These are phyloP conservation scores for Cladosporium cucumerinum DNA, from an alignment of 2,329 filamentous ascomycete species.

Conservation along the genomic window DNA sequence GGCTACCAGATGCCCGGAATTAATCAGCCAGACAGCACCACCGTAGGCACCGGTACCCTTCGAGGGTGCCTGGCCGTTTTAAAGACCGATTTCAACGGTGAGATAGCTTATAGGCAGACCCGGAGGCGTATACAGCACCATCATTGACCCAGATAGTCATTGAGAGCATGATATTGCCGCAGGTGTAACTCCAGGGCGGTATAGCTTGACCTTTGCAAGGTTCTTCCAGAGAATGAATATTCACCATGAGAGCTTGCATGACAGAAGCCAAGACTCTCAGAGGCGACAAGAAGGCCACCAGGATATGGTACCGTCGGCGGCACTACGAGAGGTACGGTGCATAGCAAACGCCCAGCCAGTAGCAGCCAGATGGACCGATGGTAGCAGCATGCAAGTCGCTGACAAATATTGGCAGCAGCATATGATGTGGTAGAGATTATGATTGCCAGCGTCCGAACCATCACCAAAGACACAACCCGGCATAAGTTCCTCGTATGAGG, in stretches of 20 bases:
- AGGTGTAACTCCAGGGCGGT: background rate
- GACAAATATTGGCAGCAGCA: background rate
- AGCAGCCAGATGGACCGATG: background rate
- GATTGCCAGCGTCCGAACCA: background rate
- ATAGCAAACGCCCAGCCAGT: background rate
- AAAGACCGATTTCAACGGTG: background rate
- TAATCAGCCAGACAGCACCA: background rate
- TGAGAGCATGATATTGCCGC: background rate
- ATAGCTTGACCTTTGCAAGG: background rate
- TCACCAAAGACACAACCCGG: background rate
- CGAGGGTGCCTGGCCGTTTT: background rate
- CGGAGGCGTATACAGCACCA: background rate
- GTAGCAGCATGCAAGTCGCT: background rate
- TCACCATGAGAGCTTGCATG: background rate
- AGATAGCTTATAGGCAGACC: background rate
- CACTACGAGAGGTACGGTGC: background rate
- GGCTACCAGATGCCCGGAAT: background rate
- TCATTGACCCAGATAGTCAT: background rate
- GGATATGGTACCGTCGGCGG: background rate
- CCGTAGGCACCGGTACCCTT: background rate
- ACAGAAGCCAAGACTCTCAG: background rate
- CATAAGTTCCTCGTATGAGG: background rate
- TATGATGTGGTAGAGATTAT: background rate
- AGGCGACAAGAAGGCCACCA: background rate
- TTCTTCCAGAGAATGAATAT: background rate